Evolutionary conservation across 1,284 basidiomycete species (phyloP), one percentile per base, ranked within the genome.

Genomic region (Cerrena zonata): DNA sequence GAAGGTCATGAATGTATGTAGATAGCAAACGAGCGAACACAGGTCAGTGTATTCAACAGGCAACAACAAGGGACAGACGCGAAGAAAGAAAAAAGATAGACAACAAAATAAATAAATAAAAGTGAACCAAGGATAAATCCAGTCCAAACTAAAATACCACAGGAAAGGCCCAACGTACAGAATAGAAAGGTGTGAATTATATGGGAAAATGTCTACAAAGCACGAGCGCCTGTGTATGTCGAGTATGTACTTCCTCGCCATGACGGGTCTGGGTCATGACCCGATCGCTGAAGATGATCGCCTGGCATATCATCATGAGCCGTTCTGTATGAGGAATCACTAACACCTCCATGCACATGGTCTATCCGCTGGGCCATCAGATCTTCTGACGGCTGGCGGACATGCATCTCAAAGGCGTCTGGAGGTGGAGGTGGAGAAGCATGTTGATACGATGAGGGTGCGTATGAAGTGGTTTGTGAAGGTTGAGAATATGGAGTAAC

Each of bases 381-480:
- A 26, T 62, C 59, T 30, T 61, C 60, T 15, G 60, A 52, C 21
- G 65, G 61, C 37, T 50, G 52, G 25, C 75, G 72, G 22, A 76
- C 71, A 30, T 74, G 74, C 79, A 82, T 78, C 68, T 84, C 83
- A 61, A 76, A 79, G 43, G 73, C 55, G 42, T 67, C 64, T 21
- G 53, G 56, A 18, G 58, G 51, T 12, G n/a, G 41, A 50, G 49
- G 13, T 42, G 47, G 23, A 27, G 42, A 36, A 13, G 45, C 2
- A 22, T 26, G 40, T 46, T 57, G 36, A 23, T 24, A 50, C 4
- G 46, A 48, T 15, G 52, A 45, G 23, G 49, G 10, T 4, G 53
- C 15, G 24, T 15, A 53, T 56, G 4, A 48, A 15, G 3, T 56
- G 51, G n/a, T 54, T 48, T 22, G 55, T 51, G 5, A 52, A 47